Conservation (phyloP, 2,329 filamentous ascomycete species). For the Macroventuria anomochaeta region DNA sequence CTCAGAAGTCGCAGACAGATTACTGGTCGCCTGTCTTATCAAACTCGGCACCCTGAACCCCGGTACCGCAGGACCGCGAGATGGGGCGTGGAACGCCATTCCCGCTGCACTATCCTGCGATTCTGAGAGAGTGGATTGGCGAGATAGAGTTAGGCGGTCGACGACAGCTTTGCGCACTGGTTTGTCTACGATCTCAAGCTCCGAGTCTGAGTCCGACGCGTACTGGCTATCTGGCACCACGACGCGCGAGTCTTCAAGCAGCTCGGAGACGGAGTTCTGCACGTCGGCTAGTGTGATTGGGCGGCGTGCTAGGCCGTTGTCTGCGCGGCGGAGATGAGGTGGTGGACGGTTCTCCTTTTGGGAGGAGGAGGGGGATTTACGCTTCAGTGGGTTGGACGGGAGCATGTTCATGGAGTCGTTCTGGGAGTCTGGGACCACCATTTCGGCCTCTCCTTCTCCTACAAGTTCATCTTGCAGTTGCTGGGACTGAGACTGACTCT, state of each 20-base stretch:
- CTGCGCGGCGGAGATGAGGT: conserved; percentile 67
- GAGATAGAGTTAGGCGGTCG: conserved; percentile 76
- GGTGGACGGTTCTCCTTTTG: conserved; percentile 56
- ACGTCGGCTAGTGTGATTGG: conserved; percentile 81
- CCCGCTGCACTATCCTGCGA: conserved; percentile 39
- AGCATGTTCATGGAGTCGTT: conserved; percentile 13
- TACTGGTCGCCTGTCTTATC: conserved; percentile 74
- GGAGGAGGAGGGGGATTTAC: conserved; percentile 52
- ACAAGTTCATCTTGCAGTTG: background rate
- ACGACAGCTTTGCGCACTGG: conserved; percentile 58
- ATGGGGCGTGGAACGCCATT: conserved; percentile 63
- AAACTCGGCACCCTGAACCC: conserved; percentile 73
- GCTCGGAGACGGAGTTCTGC: conserved; percentile 79
- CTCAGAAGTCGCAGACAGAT: conserved; percentile 41
- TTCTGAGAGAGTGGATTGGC: conserved; percentile 47
- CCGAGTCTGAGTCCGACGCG: conserved; percentile 41
- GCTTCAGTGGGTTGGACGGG: conserved; percentile 44
- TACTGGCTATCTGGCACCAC: conserved; percentile 62
- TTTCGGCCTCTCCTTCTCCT: conserved; percentile 18
- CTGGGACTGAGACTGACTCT: conserved; percentile 28
- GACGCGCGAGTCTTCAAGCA: conserved; percentile 71
- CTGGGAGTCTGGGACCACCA: conserved; percentile 43
- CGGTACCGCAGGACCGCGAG: conserved; percentile 42
- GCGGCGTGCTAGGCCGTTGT: conserved; percentile 62
- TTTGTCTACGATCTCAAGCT: conserved; percentile 48